Evolutionary conservation across 148 eudicot species (phyloP), one percentile per base, ranked within the genome.

Genomic region (Hydrangea macrophylla): DNA sequence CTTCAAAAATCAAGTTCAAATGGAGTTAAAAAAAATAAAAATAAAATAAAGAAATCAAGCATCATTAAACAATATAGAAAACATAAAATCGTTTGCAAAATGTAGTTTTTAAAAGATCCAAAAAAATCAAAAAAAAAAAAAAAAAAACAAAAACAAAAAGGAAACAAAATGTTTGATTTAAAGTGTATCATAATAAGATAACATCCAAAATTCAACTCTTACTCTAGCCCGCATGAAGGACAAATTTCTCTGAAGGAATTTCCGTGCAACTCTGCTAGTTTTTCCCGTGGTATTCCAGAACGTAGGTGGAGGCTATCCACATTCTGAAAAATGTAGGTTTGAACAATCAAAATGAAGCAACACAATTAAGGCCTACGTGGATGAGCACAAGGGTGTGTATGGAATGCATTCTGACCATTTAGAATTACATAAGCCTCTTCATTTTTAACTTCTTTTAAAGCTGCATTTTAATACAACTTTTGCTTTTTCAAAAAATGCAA

Each of bases 291-390:
- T 56, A 92, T 67, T 48, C 97, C 97, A 35, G 95, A 89, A 53
- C 97, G 97, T 27, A 89, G 86, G 80, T 92, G 97, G 62, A 92
- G 92, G 64, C 95, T 89, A 70, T 92, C 97, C 70, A 92, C 82
- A 69, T 92, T 92, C 95, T 91, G 75, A 62, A 67, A 73, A 36
- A 56, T 55, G 48, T 60, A 64, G 42, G 54, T 30, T 23, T 27
- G 28, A 62, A 65, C n/a, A 70, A 53, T 59, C n/a, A 33, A 37
- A 36, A 12, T 24, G 20, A 67, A 67, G 25, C 4, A 18, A 67
- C 32, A 33, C 12, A 23, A 51, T 31, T 20, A 51, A 51, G 53
- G 50, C 15, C 27, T 30, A 33, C 20, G 12, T 48, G 17, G 11
- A 48, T 30, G 28, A 65, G 22, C 33, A 65, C 44, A 65, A 25